These are phyloP conservation scores for Fonsecaea pedrosoi DNA, from an alignment of 2,329 filamentous ascomycete species.

Conservation along the genomic window DNA sequence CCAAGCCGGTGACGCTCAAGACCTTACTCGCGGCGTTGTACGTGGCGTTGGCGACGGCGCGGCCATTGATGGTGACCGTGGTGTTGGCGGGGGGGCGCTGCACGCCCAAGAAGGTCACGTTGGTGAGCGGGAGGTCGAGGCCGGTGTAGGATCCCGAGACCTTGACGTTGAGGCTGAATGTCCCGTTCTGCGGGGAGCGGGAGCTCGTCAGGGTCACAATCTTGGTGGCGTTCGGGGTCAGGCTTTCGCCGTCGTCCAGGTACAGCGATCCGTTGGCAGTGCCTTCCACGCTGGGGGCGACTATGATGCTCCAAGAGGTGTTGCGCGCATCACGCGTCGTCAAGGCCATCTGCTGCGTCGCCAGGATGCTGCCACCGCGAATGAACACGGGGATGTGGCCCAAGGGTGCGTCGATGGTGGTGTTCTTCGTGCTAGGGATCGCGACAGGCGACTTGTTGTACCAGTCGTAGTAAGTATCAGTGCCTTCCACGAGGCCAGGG, in stretches of 20 bases:
- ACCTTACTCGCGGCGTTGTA: constrained; percentile 58
- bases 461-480: constrained; percentile 77
- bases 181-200: constrained; percentile 30
- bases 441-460: constrained; percentile 69
- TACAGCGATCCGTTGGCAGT: constrained; percentile 69
- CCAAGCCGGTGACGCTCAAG: constrained; percentile 60
- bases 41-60: constrained; percentile 48
- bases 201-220: constrained; percentile 54
- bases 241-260: constrained; percentile 75
- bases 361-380: constrained; percentile 71
- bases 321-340: constrained; percentile 69
- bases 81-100: constrained; percentile 44
- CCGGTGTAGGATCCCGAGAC: constrained; percentile 63
- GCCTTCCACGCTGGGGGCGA: constrained; percentile 63
- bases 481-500: constrained; percentile 62
- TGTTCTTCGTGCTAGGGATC: constrained; percentile 58
- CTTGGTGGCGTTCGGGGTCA: constrained; percentile 63
- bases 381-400: constrained; percentile 75
- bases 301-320: constrained; percentile 71
- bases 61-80: constrained; percentile 62
- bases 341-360: constrained; percentile 70
- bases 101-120: constrained; percentile 69
- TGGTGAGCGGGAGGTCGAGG: constrained; percentile 61
- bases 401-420: constrained; percentile 66
- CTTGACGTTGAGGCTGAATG: constrained; percentile 55